Conservation (phyloP, 1,284 basidiomycete species). For the Thelephora terrestris region DNA sequence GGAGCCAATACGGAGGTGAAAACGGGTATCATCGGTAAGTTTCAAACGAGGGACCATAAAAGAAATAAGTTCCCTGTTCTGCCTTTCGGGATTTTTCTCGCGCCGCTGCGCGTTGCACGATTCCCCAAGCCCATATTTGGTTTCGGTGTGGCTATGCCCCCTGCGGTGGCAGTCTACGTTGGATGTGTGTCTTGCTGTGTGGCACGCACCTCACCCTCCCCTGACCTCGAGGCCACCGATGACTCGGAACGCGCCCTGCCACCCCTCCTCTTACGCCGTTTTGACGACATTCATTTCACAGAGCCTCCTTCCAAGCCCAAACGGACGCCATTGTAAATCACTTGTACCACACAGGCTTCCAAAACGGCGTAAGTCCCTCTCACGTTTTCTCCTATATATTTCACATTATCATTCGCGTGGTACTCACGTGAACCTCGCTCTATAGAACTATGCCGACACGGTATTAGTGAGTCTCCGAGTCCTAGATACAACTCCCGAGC, state of each 20-base stretch:
- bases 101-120: too few relatives aligned
- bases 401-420: constrained; percentile 3
- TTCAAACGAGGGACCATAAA: background rate
- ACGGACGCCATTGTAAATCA: constrained; percentile 66
- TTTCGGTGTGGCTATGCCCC: background rate
- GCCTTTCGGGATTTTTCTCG: too few relatives aligned
- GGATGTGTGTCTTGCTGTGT: background rate
- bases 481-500: background rate
- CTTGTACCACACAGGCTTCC: constrained; percentile 68
- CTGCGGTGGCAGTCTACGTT: background rate
- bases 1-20: background rate
- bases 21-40: background rate
- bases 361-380: constrained; percentile 54
- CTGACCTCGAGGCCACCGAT: background rate
- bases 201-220: background rate
- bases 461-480: constrained; percentile 45
- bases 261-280: background rate
- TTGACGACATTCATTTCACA: constrained; percentile 13
- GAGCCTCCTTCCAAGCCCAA: constrained; percentile 43
- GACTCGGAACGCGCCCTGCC: background rate
- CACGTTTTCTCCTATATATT: constrained; percentile 2
- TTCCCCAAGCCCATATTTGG: too few relatives aligned
- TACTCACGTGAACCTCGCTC: constrained; percentile 8
- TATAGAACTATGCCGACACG: constrained; percentile 72
- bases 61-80: too few relatives aligned